These are phyloP conservation scores for Coniophora puteana DNA, from an alignment of 1,284 basidiomycete species.

Conservation along the genomic window DNA sequence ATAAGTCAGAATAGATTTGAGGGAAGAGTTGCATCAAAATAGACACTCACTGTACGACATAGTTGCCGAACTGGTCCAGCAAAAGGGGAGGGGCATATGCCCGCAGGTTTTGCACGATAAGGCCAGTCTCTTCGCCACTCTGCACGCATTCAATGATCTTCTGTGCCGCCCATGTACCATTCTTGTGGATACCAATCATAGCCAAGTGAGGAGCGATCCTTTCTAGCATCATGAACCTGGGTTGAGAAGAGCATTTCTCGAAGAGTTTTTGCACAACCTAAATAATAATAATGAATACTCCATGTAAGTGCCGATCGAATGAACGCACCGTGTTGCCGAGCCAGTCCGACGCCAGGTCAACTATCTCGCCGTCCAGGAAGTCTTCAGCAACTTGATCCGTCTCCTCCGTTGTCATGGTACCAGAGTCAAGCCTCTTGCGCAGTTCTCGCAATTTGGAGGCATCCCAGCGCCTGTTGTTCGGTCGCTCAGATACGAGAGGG, in stretches of 20 bases:
- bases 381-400: conserved; percentile 89
- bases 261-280: conserved; percentile 96
- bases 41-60: conserved; percentile 86
- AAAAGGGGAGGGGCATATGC: conserved; percentile 93
- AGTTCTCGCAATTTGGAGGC: conserved; percentile 93
- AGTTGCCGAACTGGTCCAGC: conserved; percentile 97
- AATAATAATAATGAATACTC: conserved; percentile 13
- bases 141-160: conserved; percentile 97
- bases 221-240: conserved; percentile 89
- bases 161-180: conserved; percentile 99
- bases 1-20: conserved; percentile 5
- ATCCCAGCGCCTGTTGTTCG: conserved; percentile 87
- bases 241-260: conserved; percentile 78
- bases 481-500: conserved; percentile 79
- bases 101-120: conserved; percentile 84
- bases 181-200: conserved; percentile 98
- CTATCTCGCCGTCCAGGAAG: conserved; percentile 86
- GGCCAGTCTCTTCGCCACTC: conserved; percentile 81
- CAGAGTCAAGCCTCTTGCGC: conserved; percentile 76
- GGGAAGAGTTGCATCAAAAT: conserved; percentile 1
- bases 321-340: conserved; percentile 90
- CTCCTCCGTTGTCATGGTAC: conserved; percentile 77
- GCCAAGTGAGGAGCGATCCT: conserved; percentile 92
- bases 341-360: conserved; percentile 97
- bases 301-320: conserved; percentile 3